A percentile compares a stretch with the other conserved stretches of the same genome.
phyloP scores from a whole-genome alignment of 495 filamentous ascomycete genomes.

The Hypoxylon perforatum region DNA sequence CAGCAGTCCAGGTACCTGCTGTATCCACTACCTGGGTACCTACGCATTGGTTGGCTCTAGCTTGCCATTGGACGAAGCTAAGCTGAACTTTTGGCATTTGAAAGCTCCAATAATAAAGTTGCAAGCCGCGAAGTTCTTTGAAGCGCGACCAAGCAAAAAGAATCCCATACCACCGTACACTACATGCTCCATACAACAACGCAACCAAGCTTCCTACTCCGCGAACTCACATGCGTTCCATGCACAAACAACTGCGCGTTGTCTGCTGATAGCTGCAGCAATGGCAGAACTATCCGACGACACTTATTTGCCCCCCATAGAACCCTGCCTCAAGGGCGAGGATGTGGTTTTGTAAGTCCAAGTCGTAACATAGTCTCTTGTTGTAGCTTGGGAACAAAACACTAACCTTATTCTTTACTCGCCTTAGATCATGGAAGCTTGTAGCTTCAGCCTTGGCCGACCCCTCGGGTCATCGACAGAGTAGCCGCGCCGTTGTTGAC shows the following conservation, averaged over 20 bases:
- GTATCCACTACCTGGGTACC: too few species aligned
- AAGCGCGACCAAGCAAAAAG: slow-evolving; percentile 40
- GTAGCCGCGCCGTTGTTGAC: slow-evolving; percentile 61
- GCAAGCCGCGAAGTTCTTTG: slow-evolving; percentile 28
- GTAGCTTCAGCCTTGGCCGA: slow-evolving; percentile 74
- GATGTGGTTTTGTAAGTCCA: slow-evolving; percentile 54
- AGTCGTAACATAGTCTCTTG: slow-evolving; percentile 5
- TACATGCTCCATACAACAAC: neutral
- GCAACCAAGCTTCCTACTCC: slow-evolving; percentile 5
- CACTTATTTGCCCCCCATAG: slow-evolving; percentile 60
- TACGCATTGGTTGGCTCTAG: neutral
- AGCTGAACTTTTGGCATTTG: slow-evolving; percentile 3
- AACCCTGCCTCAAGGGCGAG: slow-evolving; percentile 59
- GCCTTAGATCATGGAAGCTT: slow-evolving; percentile 77
- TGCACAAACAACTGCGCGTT: slow-evolving; percentile 44
- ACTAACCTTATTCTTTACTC: slow-evolving; percentile 39
- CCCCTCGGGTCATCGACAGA: slow-evolving; percentile 57
- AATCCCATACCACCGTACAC: neutral
- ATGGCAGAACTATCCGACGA: slow-evolving; percentile 71
- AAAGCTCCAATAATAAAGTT: slow-evolving; percentile 15
- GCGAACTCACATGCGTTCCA: slow-evolving; percentile 46
- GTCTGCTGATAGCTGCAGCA: slow-evolving; percentile 67
- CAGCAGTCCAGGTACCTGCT: neutral
- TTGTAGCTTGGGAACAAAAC: neutral
- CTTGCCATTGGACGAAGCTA: neutral